Base-by-base conservation (phyloP, 352 stramenopile species). In the Pythium dissotocum region DNA sequence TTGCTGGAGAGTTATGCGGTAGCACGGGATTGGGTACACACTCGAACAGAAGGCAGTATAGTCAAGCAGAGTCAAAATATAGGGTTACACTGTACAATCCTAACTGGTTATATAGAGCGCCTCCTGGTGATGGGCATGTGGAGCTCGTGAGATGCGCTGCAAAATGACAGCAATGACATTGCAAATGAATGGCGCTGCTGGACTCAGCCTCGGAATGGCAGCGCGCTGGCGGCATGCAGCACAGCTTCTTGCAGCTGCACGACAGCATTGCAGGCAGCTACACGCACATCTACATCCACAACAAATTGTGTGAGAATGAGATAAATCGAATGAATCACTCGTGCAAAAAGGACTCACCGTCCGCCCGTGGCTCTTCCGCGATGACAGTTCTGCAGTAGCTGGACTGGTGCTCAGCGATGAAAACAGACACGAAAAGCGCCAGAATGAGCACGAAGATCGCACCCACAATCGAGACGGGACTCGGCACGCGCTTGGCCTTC, bases 351-450 rank as follows among this genome's bases (percentile, higher is more conserved):
- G 33, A 55, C 66, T 58, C 52, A 75, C 68, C 68, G 53, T 75
- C 68, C 9, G 58, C 58, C 3, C 42, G 58, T 21, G 68, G 52
- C 3, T 44, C 46, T 21, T 65, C 33, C 10, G 40, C 51, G 8
- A 70, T 30, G 18, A 75, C 32, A 0, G 48, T 44, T 59, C 68
- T 58, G 62, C 68, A 75, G 33, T 70, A 67, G 16, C 61, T 49
- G 13, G 61, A 70, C 40, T 69, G 54, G 24, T 72, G 59, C 57
- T 76, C 65, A 12, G 65, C 73, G 40, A 87, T 77, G n/a, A 90
- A 75, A n/a, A 85, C 51, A 9, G 72, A 70, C 35, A 87, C 60
- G 21, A 77, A 67, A 36, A 90, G 40, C 28, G 80, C 68, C 60
- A 82, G 68, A 26, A 77, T 32, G 21, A 86, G 63, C 24, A 83